Evolutionary conservation across 1,284 basidiomycete species (phyloP).

Genomic region (Fomes fomentarius): DNA sequence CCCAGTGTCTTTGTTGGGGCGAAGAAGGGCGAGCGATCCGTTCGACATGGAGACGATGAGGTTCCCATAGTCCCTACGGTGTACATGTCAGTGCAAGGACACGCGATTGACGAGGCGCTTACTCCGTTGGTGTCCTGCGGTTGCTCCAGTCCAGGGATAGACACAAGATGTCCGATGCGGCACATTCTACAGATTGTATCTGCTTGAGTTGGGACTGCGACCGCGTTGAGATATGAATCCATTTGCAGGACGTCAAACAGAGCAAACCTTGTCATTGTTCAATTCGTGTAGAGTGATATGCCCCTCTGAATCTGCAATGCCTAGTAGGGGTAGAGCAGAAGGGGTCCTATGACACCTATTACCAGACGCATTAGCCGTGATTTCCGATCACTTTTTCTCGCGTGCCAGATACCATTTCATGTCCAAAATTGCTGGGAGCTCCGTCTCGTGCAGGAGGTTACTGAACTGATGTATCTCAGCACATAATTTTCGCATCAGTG

Average conservation of each 20-base stretch:
- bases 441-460: conserved; percentile 65
- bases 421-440: conserved; percentile 86
- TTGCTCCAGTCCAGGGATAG: conserved; percentile 91
- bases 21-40: conserved; percentile 70
- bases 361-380: background rate
- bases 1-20: conserved; percentile 42
- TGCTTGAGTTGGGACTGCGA: conserved; percentile 48
- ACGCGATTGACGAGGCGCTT: conserved; percentile 1
- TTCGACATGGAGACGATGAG: conserved; percentile 83
- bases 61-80: conserved; percentile 49
- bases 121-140: conserved; percentile 44
- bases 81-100: background rate
- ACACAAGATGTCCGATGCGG: conserved; percentile 65
- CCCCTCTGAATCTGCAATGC: conserved; percentile 85
- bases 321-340: conserved; percentile 52
- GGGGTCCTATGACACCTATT: conserved; percentile 60
- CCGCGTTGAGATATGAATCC: background rate
- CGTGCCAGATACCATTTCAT: conserved; percentile 86
- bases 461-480: conserved; percentile 41
- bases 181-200: conserved; percentile 57
- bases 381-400: background rate
- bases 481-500: background rate
- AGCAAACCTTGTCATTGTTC: conserved; percentile 50
- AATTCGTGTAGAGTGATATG: conserved; percentile 66
- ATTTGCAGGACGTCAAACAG: background rate